phyloP scores from a whole-genome alignment of 2,329 filamentous ascomycete species.

The Xylariaceae sp. region DNA sequence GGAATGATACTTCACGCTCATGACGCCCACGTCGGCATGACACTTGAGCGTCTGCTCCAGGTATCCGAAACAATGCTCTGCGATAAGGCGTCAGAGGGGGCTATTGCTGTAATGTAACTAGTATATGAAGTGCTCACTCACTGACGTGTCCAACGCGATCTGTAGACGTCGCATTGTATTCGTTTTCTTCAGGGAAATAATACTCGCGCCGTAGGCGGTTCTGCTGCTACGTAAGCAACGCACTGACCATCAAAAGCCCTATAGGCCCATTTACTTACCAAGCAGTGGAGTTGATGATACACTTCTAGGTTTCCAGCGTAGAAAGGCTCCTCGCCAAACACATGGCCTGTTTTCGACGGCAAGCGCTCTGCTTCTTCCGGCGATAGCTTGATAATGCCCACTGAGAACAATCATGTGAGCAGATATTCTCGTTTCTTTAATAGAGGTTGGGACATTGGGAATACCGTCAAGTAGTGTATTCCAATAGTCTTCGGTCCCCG shows the following conservation, averaged over 20 bases:
- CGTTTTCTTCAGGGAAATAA: neutral
- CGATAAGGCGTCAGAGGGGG: too few relatives aligned
- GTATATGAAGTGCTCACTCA: too few relatives aligned
- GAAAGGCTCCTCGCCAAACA: neutral
- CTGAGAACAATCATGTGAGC: neutral
- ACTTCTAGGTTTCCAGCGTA: neutral
- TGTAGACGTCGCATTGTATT: neutral
- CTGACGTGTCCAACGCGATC: neutral
- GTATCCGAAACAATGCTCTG: neutral
- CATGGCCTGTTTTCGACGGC: neutral
- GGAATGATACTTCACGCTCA: neutral
- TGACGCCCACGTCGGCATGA: neutral
- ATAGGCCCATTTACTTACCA: neutral
- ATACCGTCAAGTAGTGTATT: neutral
- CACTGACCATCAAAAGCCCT: neutral
- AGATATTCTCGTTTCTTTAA: neutral
- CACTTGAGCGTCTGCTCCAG: neutral
- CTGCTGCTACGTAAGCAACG: neutral
- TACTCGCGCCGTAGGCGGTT: neutral
- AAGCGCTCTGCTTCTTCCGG: neutral
- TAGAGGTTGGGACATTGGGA: neutral
- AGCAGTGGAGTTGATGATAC: neutral
- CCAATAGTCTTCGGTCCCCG: neutral
- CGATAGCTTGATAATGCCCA: neutral
- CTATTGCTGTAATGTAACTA: too few relatives aligned